These are phyloP conservation scores for Exidia glandulosa DNA, from an alignment of 768 basidiomycete genomes.

Conservation along the genomic window DNA sequence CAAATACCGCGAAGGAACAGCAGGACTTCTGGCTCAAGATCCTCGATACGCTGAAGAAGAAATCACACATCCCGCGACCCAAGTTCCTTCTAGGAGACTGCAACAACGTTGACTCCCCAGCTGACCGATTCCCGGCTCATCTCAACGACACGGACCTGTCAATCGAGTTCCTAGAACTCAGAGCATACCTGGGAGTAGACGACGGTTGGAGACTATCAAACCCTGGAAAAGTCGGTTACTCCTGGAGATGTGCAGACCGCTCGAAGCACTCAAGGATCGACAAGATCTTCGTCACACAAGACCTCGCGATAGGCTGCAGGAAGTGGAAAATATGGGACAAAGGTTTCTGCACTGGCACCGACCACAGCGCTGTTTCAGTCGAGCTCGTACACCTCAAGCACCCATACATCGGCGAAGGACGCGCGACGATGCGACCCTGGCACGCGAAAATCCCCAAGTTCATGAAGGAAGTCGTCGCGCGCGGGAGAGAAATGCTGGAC, in stretches of 20 bases:
- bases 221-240: neutral
- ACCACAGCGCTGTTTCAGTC: neutral
- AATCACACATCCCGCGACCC: neutral
- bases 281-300: neutral
- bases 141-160: neutral
- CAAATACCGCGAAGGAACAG: neutral
- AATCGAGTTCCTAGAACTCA: neutral
- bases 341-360: neutral
- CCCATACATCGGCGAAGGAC: neutral
- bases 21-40: neutral
- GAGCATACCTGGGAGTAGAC: neutral
- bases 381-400: neutral
- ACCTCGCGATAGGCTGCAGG: neutral
- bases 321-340: neutral
- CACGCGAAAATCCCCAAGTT: neutral
- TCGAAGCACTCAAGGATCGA: neutral
- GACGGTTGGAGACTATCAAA: neutral
- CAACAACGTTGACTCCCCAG: constrained; percentile 10
- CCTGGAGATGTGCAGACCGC: neutral
- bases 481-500: neutral
- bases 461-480: neutral
- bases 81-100: constrained; percentile 10
- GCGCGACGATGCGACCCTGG: neutral
- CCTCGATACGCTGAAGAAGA: neutral
- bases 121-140: constrained; percentile 10